Evolutionary conservation across 75 land plant genomes (phyloP), one percentile per base, ranked within the genome.

Genomic region (Pinus tabuliformis): DNA sequence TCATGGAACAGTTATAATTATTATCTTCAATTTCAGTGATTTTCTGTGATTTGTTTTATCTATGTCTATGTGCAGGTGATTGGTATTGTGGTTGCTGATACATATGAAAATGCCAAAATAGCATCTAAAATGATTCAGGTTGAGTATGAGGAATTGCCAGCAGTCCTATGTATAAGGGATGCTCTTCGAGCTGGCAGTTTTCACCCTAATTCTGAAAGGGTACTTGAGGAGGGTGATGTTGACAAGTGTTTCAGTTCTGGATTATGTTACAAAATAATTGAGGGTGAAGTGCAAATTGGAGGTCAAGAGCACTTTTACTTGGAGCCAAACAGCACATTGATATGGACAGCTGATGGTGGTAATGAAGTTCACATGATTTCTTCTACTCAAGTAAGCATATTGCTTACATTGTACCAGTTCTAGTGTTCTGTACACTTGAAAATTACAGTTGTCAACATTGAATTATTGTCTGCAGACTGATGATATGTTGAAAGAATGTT

Each of bases 301-400:
- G 99, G 99, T 42, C 99, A 97, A 72, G 99, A 97, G 59, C 99
- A 97, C 56, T 97, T 97, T 74, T 97, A 97, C 78, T 82, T 97
- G 86, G 99, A 97, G 76, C 91, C 99, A 12, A 73, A 92, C 22
- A 80, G 92, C 68, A 83, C 89, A 30, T 72, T 94, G 37, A 77
- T 94, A 42, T 97, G 98, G 98, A 92, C 95, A 36, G 59, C 84
- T 56, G 99, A 97, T 89, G 81, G 88, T 66, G 98, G 99, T 1
- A 94, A 97, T 84, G 99, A 97, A 85, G 92, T 97, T 59, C 92
- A 90, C 76, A 86, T 94, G 89, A 75, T 94, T 76, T 94, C 95
- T 52, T 97, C 99, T 30, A 94, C 99, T 56, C 99, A 97, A 86
- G 98, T 93, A 83, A 54, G 85, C 59, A 33, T 15, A 77, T 26